Base-by-base conservation (phyloP, 192 early-diverging fungal species). In the Lobosporangium transversale region DNA sequence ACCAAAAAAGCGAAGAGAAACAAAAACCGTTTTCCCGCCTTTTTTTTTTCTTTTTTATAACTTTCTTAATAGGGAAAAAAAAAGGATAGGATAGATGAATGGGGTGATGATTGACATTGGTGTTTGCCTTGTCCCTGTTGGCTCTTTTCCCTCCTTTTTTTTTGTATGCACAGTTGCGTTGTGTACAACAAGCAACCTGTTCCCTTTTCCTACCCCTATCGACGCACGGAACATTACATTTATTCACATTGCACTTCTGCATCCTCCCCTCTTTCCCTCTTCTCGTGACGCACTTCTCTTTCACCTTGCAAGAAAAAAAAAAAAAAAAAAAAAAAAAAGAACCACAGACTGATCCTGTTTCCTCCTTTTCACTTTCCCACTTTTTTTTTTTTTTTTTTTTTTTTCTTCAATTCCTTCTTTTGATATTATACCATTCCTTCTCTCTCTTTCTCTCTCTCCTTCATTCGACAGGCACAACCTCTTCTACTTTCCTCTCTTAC, bases 1-100 rank as follows among this genome's bases (percentile, higher is more conserved):
- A 42, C n/a, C 9, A 42, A 42, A 42, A 9, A 42, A 42, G 3
- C 23, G 55, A 57, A 58, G 33, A 54, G 52, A 31, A 54, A 27
- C 23, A 37, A 58, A 18, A 42, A 58, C 30, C 45, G 30, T n/a
- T 45, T 48, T 5, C 42, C 5, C 58, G 21, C 31, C 43, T n/a
- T 31, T 43, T 10, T 17, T 18, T 4, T 47, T 45, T 8, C 14
- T 43, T 49, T 35, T 32, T 18, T 49, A 14, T 27, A 20, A 23
- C 54, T 2, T 18, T 33, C 20, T n/a, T n/a, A n/a, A n/a, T n/a
- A n/a, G n/a, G n/a, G n/a, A n/a, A n/a, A n/a, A n/a, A n/a, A n/a
- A n/a, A n/a, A n/a, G n/a, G n/a, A n/a, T n/a, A n/a, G n/a, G n/a
- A n/a, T n/a, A n/a, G n/a, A n/a, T n/a, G n/a, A n/a, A n/a, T n/a